These are phyloP conservation scores for Prillingera fragicola DNA, from an alignment of 1,284 basidiomycete genomes.

Conservation along the genomic window DNA sequence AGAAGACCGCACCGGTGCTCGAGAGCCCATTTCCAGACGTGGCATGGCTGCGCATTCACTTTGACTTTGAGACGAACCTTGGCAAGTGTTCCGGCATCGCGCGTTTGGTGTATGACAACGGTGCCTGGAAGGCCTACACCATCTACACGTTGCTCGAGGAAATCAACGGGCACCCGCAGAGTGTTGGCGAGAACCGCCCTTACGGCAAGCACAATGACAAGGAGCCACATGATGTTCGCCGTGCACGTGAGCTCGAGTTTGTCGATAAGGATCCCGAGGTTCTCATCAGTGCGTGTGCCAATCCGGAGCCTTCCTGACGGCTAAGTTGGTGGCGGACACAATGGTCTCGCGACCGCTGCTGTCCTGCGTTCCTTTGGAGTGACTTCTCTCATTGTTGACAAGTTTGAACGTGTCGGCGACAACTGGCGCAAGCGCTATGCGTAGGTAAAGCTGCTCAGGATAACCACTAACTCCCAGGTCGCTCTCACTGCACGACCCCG, in stretches of 20 bases:
- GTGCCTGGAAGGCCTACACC: conserved; percentile 58
- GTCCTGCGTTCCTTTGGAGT: conserved; percentile 57
- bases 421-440: conserved; percentile 59
- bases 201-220: conserved; percentile 34
- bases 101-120: conserved; percentile 53
- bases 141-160: conserved; percentile 60
- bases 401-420: conserved; percentile 55
- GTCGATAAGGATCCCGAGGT: conserved; percentile 50
- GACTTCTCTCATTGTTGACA: conserved; percentile 56
- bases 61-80: conserved; percentile 56
- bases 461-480: conserved; percentile 29
- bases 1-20: conserved; percentile 44
- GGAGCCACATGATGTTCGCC: conserved; percentile 27
- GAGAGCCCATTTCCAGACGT: conserved; percentile 55
- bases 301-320: neutral
- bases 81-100: conserved; percentile 55
- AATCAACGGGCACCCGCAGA: conserved; percentile 54
- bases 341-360: conserved; percentile 59
- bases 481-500: conserved; percentile 60
- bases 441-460: conserved; percentile 11
- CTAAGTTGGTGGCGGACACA: conserved; percentile 60
- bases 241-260: conserved; percentile 49
- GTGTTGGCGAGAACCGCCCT: conserved; percentile 45
- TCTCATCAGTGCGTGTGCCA: conserved; percentile 17
- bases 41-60: conserved; percentile 57